Conservation (phyloP, 2,329 filamentous ascomycete species). For the Scorias spongiosa region DNA sequence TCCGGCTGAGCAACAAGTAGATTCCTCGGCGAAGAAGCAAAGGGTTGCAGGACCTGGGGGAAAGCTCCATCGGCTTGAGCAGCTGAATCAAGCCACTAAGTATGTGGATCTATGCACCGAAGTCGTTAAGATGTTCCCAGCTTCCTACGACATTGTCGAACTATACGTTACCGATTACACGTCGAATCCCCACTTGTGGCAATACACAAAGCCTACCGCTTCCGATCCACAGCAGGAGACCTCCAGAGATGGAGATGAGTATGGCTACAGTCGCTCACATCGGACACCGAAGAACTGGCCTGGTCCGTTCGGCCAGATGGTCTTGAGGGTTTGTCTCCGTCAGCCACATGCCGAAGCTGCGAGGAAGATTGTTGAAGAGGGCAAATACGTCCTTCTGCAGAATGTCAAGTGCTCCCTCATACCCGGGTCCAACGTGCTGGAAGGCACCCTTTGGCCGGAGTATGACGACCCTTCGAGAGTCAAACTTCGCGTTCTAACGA, state of each 20-base stretch:
- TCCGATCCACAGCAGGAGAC: constrained; percentile 3
- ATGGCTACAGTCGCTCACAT: constrained; percentile 33
- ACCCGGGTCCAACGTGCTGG: constrained; percentile 42
- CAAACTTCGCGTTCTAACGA: constrained; percentile 40
- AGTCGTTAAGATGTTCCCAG: constrained; percentile 44
- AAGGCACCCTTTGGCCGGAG: constrained; percentile 58
- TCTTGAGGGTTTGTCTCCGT: constrained; percentile 56
- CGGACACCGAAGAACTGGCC: constrained; percentile 37
- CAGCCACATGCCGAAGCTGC: constrained; percentile 49
- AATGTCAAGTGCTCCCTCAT: constrained; percentile 56
- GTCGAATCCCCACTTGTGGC: constrained; percentile 47
- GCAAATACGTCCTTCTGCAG: constrained; percentile 48
- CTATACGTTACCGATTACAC: constrained; percentile 79
- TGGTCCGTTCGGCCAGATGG: constrained; percentile 59
- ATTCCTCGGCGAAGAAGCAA: neutral
- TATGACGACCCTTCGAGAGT: constrained; percentile 35
- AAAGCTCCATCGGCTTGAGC: constrained; percentile 51
- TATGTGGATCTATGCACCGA: constrained; percentile 61
- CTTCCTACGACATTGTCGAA: constrained; percentile 30
- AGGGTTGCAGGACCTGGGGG: neutral
- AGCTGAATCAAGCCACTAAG: constrained; percentile 34
- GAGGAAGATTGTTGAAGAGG: constrained; percentile 39
- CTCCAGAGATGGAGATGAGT: constrained; percentile 38
- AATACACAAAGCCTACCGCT: constrained; percentile 24
- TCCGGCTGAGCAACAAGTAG: neutral